phyloP scores from a whole-genome alignment of 495 filamentous ascomycete species.

The Aspergillus funiculosus region DNA sequence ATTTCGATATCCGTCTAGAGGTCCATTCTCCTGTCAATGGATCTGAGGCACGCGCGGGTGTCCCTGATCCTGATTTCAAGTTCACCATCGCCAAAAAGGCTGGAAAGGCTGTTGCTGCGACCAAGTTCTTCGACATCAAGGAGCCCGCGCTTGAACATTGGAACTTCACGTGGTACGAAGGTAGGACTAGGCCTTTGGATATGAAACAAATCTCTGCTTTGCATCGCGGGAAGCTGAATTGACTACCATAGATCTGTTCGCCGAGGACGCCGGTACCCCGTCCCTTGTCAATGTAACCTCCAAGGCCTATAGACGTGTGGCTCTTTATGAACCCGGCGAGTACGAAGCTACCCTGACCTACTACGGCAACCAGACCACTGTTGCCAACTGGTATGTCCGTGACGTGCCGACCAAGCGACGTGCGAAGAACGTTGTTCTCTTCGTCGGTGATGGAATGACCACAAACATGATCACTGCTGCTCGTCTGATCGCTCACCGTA shows the following conservation, averaged over 20 bases:
- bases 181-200: constrained; percentile 20
- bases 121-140: constrained; percentile 53
- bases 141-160: constrained; percentile 63
- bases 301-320: constrained; percentile 62
- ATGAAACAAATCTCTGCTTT: not conserved
- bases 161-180: constrained; percentile 67
- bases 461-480: constrained; percentile 72
- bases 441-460: constrained; percentile 76
- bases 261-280: constrained; percentile 54
- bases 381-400: constrained; percentile 65
- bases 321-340: constrained; percentile 61
- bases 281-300: constrained; percentile 65
- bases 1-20: constrained; percentile 71
- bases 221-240: constrained; percentile 8
- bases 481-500: constrained; percentile 68
- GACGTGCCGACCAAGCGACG: constrained; percentile 55
- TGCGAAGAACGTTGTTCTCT: constrained; percentile 73
- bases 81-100: constrained; percentile 61
- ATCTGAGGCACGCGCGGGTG: constrained; percentile 57
- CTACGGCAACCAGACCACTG: constrained; percentile 57
- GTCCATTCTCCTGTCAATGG: constrained; percentile 72
- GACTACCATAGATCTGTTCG: constrained; percentile 59
- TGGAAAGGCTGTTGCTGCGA: constrained; percentile 38
- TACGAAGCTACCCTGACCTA: constrained; percentile 67
- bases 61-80: constrained; percentile 61